These are phyloP conservation scores for Whalleya microplaca DNA, from an alignment of 2,329 filamentous ascomycete genomes.

Conservation along the genomic window DNA sequence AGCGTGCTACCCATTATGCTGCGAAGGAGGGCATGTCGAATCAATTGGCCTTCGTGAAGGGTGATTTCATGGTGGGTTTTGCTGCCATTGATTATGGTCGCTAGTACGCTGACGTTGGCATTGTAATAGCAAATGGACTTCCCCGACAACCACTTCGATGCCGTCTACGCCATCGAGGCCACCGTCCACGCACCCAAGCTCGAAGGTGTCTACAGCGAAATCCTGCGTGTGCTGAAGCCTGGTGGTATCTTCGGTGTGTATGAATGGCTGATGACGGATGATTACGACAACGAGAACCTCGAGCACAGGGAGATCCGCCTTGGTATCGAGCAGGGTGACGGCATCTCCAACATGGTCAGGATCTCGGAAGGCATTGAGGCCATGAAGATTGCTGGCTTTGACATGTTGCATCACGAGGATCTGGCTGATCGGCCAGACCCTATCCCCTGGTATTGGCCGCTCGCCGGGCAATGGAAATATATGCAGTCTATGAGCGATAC, in stretches of 20 bases:
- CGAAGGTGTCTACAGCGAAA: slow-evolving; percentile 91
- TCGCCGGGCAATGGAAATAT: slow-evolving; percentile 84
- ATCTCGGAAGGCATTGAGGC: slow-evolving; percentile 79
- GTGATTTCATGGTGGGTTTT: slow-evolving; percentile 81
- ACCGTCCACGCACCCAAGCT: slow-evolving; percentile 92
- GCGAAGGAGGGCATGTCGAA: slow-evolving; percentile 77
- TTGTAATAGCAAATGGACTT: slow-evolving; percentile 82
- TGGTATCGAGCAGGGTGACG: slow-evolving; percentile 93
- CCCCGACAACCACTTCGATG: slow-evolving; percentile 88
- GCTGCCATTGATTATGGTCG: not conserved
- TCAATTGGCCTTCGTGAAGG: slow-evolving; percentile 87
- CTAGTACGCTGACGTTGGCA: not conserved
- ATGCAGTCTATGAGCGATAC: slow-evolving; percentile 79
- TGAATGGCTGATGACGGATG: slow-evolving; percentile 98
- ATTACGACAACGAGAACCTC: slow-evolving; percentile 87
- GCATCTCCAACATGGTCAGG: slow-evolving; percentile 97
- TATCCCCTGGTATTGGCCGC: slow-evolving; percentile 92
- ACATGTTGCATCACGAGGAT: slow-evolving; percentile 83
- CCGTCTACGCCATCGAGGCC: slow-evolving; percentile 95
- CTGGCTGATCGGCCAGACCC: slow-evolving; percentile 75
- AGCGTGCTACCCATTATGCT: slow-evolving; percentile 87
- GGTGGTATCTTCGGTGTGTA: slow-evolving; percentile 96
- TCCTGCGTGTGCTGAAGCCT: slow-evolving; percentile 93
- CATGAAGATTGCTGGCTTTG: slow-evolving; percentile 86
- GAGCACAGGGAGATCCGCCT: slow-evolving; percentile 88